Evolutionary conservation across 768 basidiomycete genomes (phyloP).

Genomic region (Mycena galopus): DNA sequence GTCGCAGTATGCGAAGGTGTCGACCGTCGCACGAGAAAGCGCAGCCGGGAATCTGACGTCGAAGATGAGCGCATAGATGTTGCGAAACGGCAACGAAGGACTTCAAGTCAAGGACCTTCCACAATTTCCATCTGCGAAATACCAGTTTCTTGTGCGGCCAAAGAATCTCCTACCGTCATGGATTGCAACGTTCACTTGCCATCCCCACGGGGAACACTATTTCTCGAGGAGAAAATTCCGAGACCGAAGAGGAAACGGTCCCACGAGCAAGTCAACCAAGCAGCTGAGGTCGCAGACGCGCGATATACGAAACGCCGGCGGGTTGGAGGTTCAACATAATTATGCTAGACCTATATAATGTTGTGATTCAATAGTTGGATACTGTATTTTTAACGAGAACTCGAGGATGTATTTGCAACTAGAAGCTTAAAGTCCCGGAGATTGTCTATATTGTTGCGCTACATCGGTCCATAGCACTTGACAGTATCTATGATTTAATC

Average conservation of each 20-base stretch:
- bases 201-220: not conserved
- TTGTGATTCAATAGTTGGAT: not conserved
- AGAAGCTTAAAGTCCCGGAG: too few species aligned
- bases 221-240: not conserved
- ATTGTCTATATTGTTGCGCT: too few species aligned
- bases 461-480: too few species aligned
- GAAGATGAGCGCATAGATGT: not conserved
- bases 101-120: not conserved
- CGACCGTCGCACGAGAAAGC: not conserved
- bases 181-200: not conserved
- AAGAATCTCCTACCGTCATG: not conserved
- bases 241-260: not conserved
- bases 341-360: not conserved
- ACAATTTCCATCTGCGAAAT: not conserved
- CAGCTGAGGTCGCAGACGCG: not conserved
- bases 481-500: not conserved
- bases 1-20: not conserved
- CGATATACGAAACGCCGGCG: conserved; percentile 14
- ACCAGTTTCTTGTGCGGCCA: not conserved
- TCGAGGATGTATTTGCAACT: too few species aligned
- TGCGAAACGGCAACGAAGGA: conserved; percentile 6
- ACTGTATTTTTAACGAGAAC: not conserved
- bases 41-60: not conserved
- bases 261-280: not conserved
- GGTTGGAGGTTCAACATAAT: not conserved